phyloP scores from a whole-genome alignment of 495 filamentous ascomycete genomes.

The Podospora bellae-mahoneyi region DNA sequence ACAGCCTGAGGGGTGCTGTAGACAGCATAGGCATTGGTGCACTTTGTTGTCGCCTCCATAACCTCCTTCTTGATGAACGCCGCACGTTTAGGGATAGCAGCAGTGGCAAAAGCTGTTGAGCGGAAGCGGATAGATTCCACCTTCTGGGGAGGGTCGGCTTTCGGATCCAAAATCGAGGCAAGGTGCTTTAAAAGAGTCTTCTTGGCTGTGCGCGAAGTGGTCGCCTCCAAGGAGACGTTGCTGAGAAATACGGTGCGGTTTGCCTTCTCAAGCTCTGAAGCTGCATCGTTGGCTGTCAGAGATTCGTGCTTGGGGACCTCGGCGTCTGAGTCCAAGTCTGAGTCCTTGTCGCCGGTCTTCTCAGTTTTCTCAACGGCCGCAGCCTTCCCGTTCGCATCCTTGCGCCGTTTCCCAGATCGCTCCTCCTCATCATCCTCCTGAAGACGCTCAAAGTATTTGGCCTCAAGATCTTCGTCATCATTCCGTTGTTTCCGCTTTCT shows the following conservation, averaged over 20 bases:
- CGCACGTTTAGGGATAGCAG: slow-evolving; percentile 81
- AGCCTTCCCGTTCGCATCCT: slow-evolving; percentile 33
- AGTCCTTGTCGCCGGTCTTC: slow-evolving; percentile 26
- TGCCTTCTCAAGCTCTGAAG: slow-evolving; percentile 73
- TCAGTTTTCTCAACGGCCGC: slow-evolving; percentile 25
- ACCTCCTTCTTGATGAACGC: slow-evolving; percentile 78
- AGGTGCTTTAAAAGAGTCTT: slow-evolving; percentile 70
- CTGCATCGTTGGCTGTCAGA: slow-evolving; percentile 40
- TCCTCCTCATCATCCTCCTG: slow-evolving; percentile 45
- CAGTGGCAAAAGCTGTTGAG: slow-evolving; percentile 74
- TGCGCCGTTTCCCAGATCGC: slow-evolving; percentile 45
- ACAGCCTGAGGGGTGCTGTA: slow-evolving; percentile 71
- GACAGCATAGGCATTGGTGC: slow-evolving; percentile 91
- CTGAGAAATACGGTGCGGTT: slow-evolving; percentile 87
- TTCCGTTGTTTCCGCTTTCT: slow-evolving; percentile 75
- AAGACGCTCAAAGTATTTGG: slow-evolving; percentile 73
- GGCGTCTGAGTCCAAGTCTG: slow-evolving; percentile 30
- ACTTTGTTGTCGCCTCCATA: slow-evolving; percentile 83
- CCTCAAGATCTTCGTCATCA: slow-evolving; percentile 74
- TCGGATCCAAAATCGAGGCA: slow-evolving; percentile 47
- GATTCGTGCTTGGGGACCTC: slow-evolving; percentile 49
- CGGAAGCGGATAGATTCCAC: slow-evolving; percentile 90
- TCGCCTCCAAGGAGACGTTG: slow-evolving; percentile 79
- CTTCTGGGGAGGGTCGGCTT: slow-evolving; percentile 56
- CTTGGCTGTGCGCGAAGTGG: slow-evolving; percentile 75